These are phyloP conservation scores for Cystobasidium pallidum DNA, from an alignment of 1,284 basidiomycete species.

Conservation along the genomic window DNA sequence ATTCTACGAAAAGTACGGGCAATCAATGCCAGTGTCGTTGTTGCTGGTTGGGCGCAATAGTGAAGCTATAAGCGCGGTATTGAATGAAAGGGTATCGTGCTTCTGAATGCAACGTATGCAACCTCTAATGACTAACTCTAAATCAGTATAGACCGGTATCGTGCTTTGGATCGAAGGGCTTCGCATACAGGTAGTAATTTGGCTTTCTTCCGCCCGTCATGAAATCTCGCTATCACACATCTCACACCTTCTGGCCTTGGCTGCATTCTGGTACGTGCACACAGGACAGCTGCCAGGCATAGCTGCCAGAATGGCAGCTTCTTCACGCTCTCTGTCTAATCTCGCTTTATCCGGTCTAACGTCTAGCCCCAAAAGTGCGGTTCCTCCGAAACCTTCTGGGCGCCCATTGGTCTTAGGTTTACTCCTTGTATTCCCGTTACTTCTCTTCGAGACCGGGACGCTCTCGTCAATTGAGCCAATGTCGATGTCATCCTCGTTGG, in stretches of 20 bases:
- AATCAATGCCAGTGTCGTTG: not conserved
- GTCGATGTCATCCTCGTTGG: conserved; percentile 65
- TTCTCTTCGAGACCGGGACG: not conserved
- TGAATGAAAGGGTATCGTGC: conserved; percentile 15
- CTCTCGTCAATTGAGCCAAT: conserved; percentile 60
- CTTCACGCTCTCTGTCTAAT: conserved; percentile 2
- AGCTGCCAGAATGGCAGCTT: conserved; percentile 16
- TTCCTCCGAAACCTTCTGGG: conserved; percentile 32
- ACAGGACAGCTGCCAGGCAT: conserved; percentile 6
- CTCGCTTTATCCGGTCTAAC: not conserved
- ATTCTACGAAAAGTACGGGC: not conserved
- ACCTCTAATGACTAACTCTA: not conserved
- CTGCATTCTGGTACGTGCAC: conserved; percentile 21
- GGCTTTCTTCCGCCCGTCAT: no score
- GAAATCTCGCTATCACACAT: conserved; percentile 21
- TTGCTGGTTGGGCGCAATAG: not conserved
- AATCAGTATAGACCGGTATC: no score
- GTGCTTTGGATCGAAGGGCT: no score
- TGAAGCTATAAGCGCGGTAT: conserved; percentile 6
- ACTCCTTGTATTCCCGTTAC: not conserved
- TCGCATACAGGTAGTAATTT: no score
- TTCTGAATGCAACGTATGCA: not conserved
- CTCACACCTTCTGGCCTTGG: conserved; percentile 7
- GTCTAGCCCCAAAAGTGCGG: conserved; percentile 25
- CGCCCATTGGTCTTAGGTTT: conserved; percentile 29